Base-by-base conservation (phyloP, 768 basidiomycete species). In the Xerocomus brunneocitrinus region DNA sequence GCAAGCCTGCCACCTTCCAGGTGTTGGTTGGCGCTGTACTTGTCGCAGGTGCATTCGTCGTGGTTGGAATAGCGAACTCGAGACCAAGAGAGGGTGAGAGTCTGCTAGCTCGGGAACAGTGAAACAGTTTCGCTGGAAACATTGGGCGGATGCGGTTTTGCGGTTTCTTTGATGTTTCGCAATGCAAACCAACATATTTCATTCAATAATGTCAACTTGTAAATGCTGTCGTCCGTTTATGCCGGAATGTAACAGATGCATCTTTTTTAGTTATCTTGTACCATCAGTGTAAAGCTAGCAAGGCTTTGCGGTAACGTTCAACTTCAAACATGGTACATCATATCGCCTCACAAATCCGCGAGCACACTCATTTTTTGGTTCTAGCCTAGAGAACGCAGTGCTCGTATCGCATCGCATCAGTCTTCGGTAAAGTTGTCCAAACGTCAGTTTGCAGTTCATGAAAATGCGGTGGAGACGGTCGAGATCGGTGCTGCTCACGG, bases 31-130 rank as follows among this genome's bases (percentile, higher is more conserved):
- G 95, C 9, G 94, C 91, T 1, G 54, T 76, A 5, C 70, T 97
- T 42, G 93, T 97, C 6, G 70, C 95, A 8, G 64, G 78, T 19
- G 85, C 84, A 56, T 97, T 97, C 63, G 75, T 87, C n/a, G 76
- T 79, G 34, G 79, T 92, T 51, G 91, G 90, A 8, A 53, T 81
- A 36, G 77, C 81, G 60, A 75, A 80, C 67, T 67, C 69, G 40
- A 58, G 77, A 69, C 71, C 75, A 7, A 75, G 71, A 59, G 79
- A 73, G 50, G 48, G 49, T 28, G 47, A 47, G 30, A 38, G 46
- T 32, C 27, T 56, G n/a, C 47, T 47, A n/a, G 42, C 22, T 10
- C 19, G 19, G 19, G 52, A 43, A 28, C 53, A 35, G 13, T 13
- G 40, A 24, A n/a, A 5, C 8, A n/a, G 41, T 13, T 22, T 40